Base-by-base conservation (phyloP, 2,329 filamentous ascomycete genomes). In the Paraphaeosphaeria minitans region DNA sequence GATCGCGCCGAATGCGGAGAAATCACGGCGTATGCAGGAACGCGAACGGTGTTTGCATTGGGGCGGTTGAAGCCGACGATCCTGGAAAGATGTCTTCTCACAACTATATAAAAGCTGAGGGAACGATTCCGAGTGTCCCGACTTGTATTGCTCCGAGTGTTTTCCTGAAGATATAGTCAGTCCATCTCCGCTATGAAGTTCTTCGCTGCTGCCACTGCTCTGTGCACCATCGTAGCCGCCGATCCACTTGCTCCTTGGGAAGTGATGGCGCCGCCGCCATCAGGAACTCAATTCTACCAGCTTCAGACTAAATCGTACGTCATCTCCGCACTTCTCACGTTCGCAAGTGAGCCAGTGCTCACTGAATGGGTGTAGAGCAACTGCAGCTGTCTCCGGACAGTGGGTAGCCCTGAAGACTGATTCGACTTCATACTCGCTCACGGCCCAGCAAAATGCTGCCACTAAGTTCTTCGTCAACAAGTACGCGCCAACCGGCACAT, bases 291-390 rank as follows among this genome's bases (percentile, higher is more conserved):
- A n/a, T 62, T 72, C 53, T 74, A 71, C 57, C 63, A 63, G 22
- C 58, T 74, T 5, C 68, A 70, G 39, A 48, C 66, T 39, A 72
- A 68, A 42, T 73, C 70, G 71, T 72, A 60, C 41, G 66, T 60
- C n/a, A 37, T 24, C 6, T 27, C 24, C 19, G 39, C 19, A 4
- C 24, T 1, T 21, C 14, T 22, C 7, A 9, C 24, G 37, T 21
- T 41, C 27, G 14, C 9, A 24, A 31, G 35, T 14, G 6, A 19
- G 14, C 51, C 21, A 37, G 53, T 16, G 49, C 52, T 39, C 4
- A 53, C 29, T 35, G 14, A 33, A 24, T 24, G 19, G 13, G 27
- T 19, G 43, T 31, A 73, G 68, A 10, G 35, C 64, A 4, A 58
- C 53, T 9, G 57, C 69, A 19, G 57, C 66, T 4, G 58, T 71